Evolutionary conservation across 2,329 filamentous ascomycete genomes (phyloP).

Genomic region (Celoporthe dispersa): DNA sequence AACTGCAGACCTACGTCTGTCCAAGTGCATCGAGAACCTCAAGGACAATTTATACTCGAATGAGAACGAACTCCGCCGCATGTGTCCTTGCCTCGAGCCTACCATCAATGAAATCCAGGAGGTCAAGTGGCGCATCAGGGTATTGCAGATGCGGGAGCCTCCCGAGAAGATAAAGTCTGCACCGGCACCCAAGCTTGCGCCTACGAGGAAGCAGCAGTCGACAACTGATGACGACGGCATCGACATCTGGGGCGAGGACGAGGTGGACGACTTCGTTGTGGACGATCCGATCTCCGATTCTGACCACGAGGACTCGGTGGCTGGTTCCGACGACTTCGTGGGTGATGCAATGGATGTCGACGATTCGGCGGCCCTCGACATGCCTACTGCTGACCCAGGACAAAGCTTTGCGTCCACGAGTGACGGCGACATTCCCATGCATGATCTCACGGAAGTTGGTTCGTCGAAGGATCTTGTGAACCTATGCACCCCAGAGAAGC

Average conservation of each 20-base stretch:
- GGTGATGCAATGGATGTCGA: conserved; percentile 30
- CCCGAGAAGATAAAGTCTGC: conserved; percentile 42
- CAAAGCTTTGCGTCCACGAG: conserved; percentile 12
- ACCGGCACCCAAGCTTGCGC: conserved; percentile 31
- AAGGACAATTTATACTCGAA: conserved; percentile 56
- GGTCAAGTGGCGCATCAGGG: conserved; percentile 52
- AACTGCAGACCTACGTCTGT: conserved; percentile 55
- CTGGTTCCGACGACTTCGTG: conserved; percentile 14
- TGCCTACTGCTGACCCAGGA: not conserved
- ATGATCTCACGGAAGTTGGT: conserved; percentile 24
- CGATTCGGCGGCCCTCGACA: not conserved
- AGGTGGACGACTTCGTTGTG: conserved; percentile 55
- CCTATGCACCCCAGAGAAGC: conserved; percentile 15
- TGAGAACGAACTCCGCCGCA: conserved; percentile 54
- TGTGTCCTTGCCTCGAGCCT: conserved; percentile 45
- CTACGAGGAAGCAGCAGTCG: conserved; percentile 32
- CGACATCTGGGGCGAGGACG: conserved; percentile 43
- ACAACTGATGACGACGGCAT: conserved; percentile 10
- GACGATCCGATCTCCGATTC: conserved; percentile 37
- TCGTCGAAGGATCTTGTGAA: not conserved
- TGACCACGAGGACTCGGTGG: conserved; percentile 12
- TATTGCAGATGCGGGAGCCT: conserved; percentile 47
- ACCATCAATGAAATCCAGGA: conserved; percentile 62
- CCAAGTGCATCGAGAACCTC: conserved; percentile 59
- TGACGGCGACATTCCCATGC: conserved; percentile 17